Evolutionary conservation across 345 rosid species (phyloP).

Genomic region (Rubroshorea leprosula): DNA sequence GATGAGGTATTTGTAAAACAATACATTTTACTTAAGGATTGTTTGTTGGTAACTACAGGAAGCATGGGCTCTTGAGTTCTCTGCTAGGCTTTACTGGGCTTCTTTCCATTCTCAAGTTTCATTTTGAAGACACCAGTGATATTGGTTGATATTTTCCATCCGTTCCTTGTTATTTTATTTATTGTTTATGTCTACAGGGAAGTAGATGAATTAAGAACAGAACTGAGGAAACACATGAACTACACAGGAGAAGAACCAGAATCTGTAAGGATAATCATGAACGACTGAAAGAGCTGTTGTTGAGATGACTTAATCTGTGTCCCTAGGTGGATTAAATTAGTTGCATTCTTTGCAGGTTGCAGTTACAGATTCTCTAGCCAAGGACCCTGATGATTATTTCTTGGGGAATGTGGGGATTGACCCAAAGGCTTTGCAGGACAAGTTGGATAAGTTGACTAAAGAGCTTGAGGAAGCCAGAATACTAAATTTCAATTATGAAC

Average conservation of each 20-base stretch:
- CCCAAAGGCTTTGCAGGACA: constrained; percentile 37
- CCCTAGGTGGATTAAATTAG: constrained; percentile 15
- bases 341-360: constrained; percentile 39
- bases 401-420: constrained; percentile 23
- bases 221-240: constrained; percentile 39
- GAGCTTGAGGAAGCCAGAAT: constrained; percentile 58
- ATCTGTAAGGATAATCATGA: constrained; percentile 39
- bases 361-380: constrained; percentile 23
- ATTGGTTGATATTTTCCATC: constrained; percentile 8
- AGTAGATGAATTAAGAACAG: constrained; percentile 52
- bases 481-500: constrained; percentile 49
- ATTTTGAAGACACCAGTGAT: too few relatives aligned
- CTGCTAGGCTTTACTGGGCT: constrained; percentile 4
- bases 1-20: constrained; percentile 43
- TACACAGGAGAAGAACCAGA: constrained; percentile 33
- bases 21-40: constrained; percentile 4
- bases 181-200: constrained; percentile 47
- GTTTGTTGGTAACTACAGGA: not conserved
- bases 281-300: constrained; percentile 20
- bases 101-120: too few relatives aligned
- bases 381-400: too few relatives aligned
- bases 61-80: not conserved
- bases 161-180: constrained; percentile 6
- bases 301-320: constrained; percentile 10
- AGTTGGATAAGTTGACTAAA: constrained; percentile 40